phyloP scores from a whole-genome alignment of 345 rosid species.

The Jatropha curcas region DNA sequence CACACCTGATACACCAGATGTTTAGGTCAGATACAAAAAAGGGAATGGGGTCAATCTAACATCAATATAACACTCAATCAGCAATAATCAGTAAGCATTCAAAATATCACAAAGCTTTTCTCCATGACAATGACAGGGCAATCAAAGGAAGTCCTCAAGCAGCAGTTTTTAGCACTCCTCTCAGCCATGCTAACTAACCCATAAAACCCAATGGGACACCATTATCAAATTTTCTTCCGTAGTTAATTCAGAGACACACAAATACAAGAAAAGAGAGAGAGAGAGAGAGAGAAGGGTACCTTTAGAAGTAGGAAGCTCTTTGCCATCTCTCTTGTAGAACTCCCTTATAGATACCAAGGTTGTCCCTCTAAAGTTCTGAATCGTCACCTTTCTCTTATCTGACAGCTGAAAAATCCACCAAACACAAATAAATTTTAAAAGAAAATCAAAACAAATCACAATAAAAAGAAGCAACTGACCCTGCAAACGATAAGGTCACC shows the following conservation, averaged over 20 bases:
- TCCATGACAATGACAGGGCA: not conserved
- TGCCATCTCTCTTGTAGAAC: slow-evolving; percentile 72
- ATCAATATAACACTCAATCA: not conserved
- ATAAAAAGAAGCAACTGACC: slow-evolving; percentile 31
- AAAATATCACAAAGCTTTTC: not conserved
- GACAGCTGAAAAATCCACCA: slow-evolving; percentile 43
- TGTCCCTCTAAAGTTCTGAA: slow-evolving; percentile 82
- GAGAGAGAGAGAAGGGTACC: slow-evolving; percentile 35
- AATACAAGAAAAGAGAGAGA: not conserved
- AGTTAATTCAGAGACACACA: not conserved
- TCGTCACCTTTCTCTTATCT: slow-evolving; percentile 76
- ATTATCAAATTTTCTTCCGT: not conserved
- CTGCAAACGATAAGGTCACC: slow-evolving; percentile 81
- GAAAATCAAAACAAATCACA: not conserved
- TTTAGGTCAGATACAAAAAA: not conserved
- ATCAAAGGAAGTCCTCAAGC: not conserved
- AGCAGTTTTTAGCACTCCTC: not conserved
- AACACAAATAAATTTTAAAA: not conserved
- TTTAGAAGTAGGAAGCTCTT: slow-evolving; percentile 84
- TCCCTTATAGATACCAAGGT: slow-evolving; percentile 83
- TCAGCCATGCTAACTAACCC: slow-evolving; percentile 3
- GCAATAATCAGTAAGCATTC: no score
- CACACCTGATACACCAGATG: not conserved
- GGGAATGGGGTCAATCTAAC: not conserved
- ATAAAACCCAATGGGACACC: not conserved